Evolutionary conservation across 2,329 filamentous ascomycete species (phyloP), one percentile per base, ranked within the genome.

Genomic region (Penicillium sp.): DNA sequence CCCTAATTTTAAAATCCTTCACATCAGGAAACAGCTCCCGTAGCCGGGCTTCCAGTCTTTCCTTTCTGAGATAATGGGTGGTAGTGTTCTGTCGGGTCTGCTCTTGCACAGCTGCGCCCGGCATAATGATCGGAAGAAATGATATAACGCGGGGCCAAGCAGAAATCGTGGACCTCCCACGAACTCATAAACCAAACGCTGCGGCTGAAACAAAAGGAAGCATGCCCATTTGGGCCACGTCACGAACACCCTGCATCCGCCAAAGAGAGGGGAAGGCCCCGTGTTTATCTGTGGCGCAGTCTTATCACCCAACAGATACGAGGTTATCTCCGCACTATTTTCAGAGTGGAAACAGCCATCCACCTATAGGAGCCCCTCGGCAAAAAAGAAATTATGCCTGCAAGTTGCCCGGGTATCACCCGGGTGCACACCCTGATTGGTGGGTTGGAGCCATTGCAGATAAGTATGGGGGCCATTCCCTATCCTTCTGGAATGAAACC

Each of bases 1-100:
- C 65, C 51, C 61, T 50, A 29, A 67, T 67, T 44, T 67, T 54
- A 21, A 63, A 53, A 5, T 61, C 50, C 4, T 60, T 65, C 21
- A 62, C 60, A 3, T 33, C 44, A 2, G 66, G 63, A 27, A 69
- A 69, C 14, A 63, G 56, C 14, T 51, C 31, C 31, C 66, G 60
- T 14, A 69, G 58, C 7, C 64, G 51, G 6, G 44, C 53, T 39
- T 67, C 63, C 2, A 69, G 60, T n/a, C 31, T 58, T 19, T 50
- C 25, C 39, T 55, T 59, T 21, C 45, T 53, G 25, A 69, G 48
- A 29, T 50, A 50, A 7, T 23, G 31, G 8, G 31, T 19, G 19
- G 45, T 23, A 10, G 50, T 53, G 27, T 45, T 44, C 29, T 53
- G 39, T 21, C 39, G 50, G 4, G 42, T 26, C 27, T 21, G 50